phyloP scores from a whole-genome alignment of 1,284 basidiomycete genomes.

The Puccinia triticina region DNA sequence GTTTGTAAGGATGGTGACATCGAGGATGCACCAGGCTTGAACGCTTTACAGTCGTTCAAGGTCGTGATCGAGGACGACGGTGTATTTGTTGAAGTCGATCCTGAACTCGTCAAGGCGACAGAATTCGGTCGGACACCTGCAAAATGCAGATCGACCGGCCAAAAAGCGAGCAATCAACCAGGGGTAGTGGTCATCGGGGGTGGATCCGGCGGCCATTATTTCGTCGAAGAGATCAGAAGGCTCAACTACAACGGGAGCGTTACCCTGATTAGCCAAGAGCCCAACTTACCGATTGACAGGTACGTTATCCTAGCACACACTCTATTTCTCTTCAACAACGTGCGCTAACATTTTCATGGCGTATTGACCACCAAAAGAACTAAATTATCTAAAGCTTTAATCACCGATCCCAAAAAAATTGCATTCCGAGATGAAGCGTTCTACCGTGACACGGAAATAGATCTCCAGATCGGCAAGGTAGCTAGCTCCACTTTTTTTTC shows the following conservation, averaged over 20 bases:
- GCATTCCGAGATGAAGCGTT: constrained; percentile 71
- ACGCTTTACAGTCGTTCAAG: constrained; percentile 80
- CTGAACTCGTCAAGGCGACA: constrained; percentile 65
- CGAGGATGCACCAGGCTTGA: constrained; percentile 87
- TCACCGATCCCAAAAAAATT: constrained; percentile 76
- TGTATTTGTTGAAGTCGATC: constrained; percentile 76
- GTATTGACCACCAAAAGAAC: constrained; percentile 63
- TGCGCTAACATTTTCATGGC: background rate
- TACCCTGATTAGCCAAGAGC: constrained; percentile 77
- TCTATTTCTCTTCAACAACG: background rate
- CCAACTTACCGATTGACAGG: constrained; percentile 78
- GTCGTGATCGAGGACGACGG: constrained; percentile 71
- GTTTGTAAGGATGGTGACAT: constrained; percentile 60
- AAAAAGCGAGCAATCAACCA: constrained; percentile 60
- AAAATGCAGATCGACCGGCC: background rate
- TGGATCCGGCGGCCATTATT: constrained; percentile 77
- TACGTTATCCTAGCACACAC: background rate
- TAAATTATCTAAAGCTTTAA: constrained; percentile 84
- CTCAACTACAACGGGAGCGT: constrained; percentile 71
- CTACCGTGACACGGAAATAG: constrained; percentile 77
- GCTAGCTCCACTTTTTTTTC: background rate
- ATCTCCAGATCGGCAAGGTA: constrained; percentile 69
- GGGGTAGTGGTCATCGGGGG: constrained; percentile 84
- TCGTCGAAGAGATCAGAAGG: constrained; percentile 81
- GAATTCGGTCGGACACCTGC: constrained; percentile 38